These are phyloP conservation scores for Teratosphaeria epicoccoides DNA, from an alignment of 2,329 filamentous ascomycete species.

Conservation along the genomic window DNA sequence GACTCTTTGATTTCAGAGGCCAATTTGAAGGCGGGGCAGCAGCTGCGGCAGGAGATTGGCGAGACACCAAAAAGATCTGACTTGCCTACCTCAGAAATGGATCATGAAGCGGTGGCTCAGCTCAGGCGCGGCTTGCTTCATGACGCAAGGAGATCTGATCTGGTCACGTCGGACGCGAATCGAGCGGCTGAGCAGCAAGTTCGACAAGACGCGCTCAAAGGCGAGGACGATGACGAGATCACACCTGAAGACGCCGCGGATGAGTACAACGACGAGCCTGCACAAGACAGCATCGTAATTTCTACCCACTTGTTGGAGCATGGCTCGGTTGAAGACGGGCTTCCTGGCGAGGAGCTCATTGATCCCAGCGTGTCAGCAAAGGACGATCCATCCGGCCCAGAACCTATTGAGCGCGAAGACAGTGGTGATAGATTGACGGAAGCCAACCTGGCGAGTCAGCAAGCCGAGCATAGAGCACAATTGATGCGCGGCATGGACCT, in stretches of 20 bases:
- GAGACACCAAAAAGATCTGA: background rate
- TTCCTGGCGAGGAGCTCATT: background rate
- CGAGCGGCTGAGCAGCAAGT: background rate
- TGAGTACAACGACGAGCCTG: background rate
- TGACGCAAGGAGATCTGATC: background rate
- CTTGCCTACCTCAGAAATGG: constrained; percentile 2
- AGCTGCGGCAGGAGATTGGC: constrained; percentile 9
- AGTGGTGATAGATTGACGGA: constrained; percentile 16
- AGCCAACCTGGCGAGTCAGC: constrained; percentile 24
- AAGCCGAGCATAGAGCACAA: constrained; percentile 15
- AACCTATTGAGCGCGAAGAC: constrained; percentile 1
- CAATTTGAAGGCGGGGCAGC: constrained; percentile 14
- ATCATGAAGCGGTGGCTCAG: constrained; percentile 2
- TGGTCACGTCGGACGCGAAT: background rate
- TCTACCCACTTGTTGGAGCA: constrained; percentile 7
- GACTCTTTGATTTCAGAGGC: constrained; percentile 14
- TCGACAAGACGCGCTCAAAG: background rate
- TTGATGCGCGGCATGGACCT: constrained; percentile 19
- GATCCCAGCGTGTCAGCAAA: constrained; percentile 1
- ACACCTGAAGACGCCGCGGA: background rate
- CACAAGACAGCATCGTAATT: constrained; percentile 1
- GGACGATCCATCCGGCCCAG: constrained; percentile 1
- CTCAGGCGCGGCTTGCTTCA: background rate
- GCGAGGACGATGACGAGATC: background rate
- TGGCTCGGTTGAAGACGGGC: constrained; percentile 6